Evolutionary conservation across 306 rosid genomes (phyloP).

Genomic region (Pyrus pyrifolia): DNA sequence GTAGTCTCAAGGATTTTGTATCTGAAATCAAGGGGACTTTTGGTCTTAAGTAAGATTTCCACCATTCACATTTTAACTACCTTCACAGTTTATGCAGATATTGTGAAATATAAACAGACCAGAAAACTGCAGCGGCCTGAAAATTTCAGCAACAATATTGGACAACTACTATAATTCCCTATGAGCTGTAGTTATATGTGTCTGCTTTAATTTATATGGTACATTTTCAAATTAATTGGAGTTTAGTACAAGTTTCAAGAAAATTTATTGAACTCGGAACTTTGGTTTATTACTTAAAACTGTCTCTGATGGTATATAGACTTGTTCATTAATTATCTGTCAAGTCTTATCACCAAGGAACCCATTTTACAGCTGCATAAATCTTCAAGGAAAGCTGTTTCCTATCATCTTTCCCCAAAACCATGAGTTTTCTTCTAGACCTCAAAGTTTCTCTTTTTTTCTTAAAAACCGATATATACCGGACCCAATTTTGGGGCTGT

Average conservation of each 20-base stretch:
- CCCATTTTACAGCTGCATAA: not conserved
- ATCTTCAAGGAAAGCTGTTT: not conserved
- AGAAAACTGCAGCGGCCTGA: no score
- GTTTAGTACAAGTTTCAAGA: not conserved
- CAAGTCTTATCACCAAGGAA: not conserved
- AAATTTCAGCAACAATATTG: not conserved
- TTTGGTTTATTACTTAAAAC: not conserved
- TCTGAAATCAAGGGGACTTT: constrained; percentile 26
- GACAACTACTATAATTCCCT: not conserved
- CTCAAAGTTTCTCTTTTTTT: not conserved
- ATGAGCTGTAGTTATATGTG: not conserved
- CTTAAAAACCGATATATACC: no score
- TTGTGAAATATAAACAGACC: no score
- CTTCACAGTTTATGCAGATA: not conserved
- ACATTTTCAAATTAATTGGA: not conserved
- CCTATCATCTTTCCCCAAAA: not conserved
- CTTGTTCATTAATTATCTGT: not conserved
- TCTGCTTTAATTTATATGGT: no score
- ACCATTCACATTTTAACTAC: not conserved
- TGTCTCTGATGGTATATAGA: not conserved
- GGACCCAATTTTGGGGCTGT: not conserved
- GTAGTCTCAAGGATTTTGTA: constrained; percentile 30
- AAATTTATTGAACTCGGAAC: not conserved
- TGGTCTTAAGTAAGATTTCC: constrained; percentile 29
- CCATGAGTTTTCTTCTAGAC: not conserved